A percentile compares a stretch with the other conserved stretches of the same genome.
Evolutionary conservation across 768 basidiomycete species (phyloP).

Genomic region (Rhizopogon vinicolor): DNA sequence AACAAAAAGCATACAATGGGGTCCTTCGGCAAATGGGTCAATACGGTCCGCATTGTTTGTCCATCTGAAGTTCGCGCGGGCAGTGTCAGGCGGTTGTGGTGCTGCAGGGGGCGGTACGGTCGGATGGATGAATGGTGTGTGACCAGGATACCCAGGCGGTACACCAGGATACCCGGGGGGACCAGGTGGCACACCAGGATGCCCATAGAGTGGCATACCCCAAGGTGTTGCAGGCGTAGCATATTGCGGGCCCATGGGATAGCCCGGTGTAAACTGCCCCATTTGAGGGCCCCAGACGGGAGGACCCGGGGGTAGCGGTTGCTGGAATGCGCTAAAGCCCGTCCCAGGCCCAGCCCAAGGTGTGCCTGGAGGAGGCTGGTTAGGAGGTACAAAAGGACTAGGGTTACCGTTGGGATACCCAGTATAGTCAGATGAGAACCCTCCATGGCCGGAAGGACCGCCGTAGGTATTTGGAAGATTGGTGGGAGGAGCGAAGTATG

Average conservation of each 20-base stretch:
- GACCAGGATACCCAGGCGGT: conserved; percentile 16
- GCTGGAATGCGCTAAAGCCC: conserved; percentile 24
- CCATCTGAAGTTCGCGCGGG: conserved; percentile 26
- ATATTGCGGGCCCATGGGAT: conserved; percentile 1
- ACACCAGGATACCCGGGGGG: conserved; percentile 11
- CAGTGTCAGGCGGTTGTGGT: conserved; percentile 16
- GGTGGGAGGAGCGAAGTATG: conserved; percentile 27
- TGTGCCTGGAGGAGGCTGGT: conserved; percentile 15
- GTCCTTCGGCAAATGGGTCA: conserved; percentile 34
- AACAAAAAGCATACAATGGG: conserved; percentile 32
- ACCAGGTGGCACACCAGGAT: conserved; percentile 7
- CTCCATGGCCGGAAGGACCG: conserved; percentile 5
- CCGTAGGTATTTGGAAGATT: conserved; percentile 21
- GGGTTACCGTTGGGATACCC: conserved; percentile 23
- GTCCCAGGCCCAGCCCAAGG: conserved; percentile 15
- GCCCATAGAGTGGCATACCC: conserved; percentile 13
- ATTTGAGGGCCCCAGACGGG: conserved; percentile 17
- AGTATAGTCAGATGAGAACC: conserved; percentile 26
- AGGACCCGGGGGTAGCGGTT: conserved; percentile 24
- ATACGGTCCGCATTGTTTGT: conserved; percentile 27
- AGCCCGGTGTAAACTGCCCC: background rate
- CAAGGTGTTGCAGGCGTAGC: conserved; percentile 21
- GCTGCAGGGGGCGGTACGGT: conserved; percentile 16
- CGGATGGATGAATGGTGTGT: conserved; percentile 22
- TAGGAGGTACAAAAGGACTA: conserved; percentile 22